A percentile compares a stretch with the other conserved stretches of the same genome.
Conservation (phyloP, 2,329 filamentous ascomycete species). For the Daldinia sp. region DNA sequence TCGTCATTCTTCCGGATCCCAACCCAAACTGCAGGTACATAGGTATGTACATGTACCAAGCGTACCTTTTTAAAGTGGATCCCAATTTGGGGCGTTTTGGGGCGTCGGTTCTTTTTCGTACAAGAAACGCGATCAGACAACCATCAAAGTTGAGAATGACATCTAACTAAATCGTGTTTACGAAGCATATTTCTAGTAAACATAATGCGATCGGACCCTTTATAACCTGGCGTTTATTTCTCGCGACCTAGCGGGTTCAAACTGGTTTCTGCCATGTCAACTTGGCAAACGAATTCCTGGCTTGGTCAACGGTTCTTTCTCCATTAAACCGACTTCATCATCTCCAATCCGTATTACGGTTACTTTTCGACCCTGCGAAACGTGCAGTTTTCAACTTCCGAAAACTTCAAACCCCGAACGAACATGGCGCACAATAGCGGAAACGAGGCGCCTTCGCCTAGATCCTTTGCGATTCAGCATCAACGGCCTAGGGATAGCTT, state of each 20-base stretch:
- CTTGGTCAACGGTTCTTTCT: constrained; percentile 8
- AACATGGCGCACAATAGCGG: constrained; percentile 35
- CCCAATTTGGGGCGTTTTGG: neutral
- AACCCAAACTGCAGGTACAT: constrained; percentile 4
- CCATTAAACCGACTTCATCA: neutral
- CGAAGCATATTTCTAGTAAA: constrained; percentile 2
- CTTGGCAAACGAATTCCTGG: constrained; percentile 15
- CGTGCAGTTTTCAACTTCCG: neutral
- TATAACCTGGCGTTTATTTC: constrained; percentile 10
- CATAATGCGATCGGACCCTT: constrained; percentile 20
- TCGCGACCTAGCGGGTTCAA: constrained; percentile 25
- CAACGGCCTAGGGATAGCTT: constrained; percentile 72
- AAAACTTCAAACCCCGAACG: neutral
- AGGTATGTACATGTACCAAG: neutral
- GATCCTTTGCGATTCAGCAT: constrained; percentile 68
- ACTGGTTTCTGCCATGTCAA: constrained; percentile 34
- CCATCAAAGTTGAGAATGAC: neutral
- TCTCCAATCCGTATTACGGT: constrained; percentile 24
- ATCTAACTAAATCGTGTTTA: neutral
- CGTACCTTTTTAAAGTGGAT: constrained; percentile 4
- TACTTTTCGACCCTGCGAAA: neutral
- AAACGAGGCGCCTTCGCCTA: constrained; percentile 61
- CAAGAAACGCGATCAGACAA: constrained; percentile 4
- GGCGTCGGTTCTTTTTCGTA: constrained; percentile 1
- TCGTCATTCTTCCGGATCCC: neutral